Evolutionary conservation across 352 stramenopile genomes (phyloP), one percentile per base, ranked within the genome.

Genomic region (Phytophthora meadii): DNA sequence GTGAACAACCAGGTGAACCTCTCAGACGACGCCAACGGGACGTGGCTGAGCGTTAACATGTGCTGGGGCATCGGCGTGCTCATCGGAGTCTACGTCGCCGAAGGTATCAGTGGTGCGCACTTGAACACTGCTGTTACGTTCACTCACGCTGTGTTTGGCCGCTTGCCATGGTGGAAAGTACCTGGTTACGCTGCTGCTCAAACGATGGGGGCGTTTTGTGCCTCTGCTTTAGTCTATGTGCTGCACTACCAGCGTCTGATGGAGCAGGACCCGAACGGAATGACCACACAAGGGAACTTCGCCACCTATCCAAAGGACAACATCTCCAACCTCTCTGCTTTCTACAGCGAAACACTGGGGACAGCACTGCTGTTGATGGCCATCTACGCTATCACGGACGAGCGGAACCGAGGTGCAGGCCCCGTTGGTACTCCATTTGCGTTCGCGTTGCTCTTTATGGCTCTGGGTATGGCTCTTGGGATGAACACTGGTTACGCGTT

Each of bases 1-100:
- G 79, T 84, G 2, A 82, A 82, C 56, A 75, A 79, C 34, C 72
- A 89, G 68, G 70, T 87, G 3, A 68, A 61, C 5, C 57, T 89
- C 0, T 88, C 77, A 15, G 68, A 76, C 5, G 71, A 68, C 36
- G 59, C 49, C 36, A 83, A 81, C 47, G 82, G 82, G 36, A 85
- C 77, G 40, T 88, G 76, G 66, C 61, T 87, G 17, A 88, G 80
- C 53, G 83, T 90, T 65, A 88, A 79, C 17, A 68, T 72, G 40
- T 72, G 65, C 51, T 72, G 65, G 58, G 65, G 65, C 1, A 72
- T 70, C 22, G 62, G 62, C 4, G 62, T 65, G 2, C 48, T 75
- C 44, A 72, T 89, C 22, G 77, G 68, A n/a, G 76, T 89, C 36
- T 77, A 89, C 62, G 50, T 62, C 15, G 66, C 68, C 0, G 76